Base-by-base conservation (phyloP, 2,329 filamentous ascomycete genomes). In the Trichoderma sp. region DNA sequence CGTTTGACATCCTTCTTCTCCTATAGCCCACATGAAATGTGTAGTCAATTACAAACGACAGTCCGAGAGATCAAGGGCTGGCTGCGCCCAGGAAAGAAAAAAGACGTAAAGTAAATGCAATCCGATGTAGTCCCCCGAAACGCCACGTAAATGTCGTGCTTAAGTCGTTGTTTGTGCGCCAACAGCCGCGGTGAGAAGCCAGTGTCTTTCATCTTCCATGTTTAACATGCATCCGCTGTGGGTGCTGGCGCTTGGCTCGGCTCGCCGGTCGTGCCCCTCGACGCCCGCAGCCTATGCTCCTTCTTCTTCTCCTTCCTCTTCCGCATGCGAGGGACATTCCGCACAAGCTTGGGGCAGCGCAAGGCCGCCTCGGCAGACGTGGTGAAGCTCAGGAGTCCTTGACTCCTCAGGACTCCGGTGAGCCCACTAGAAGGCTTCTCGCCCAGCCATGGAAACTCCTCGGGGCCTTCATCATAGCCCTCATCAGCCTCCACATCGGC, bases 401-500 rank as follows among this genome's bases (percentile, higher is more conserved):
- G 61, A 14, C 17, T 70, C 47, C 63, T 69, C 44, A 72, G 58
- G 14, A 65, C 67, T 5, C 66, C 68, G 2, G 70, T 24, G 2
- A 65, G 55, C 5, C 64, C 62, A 28, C 66, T 39, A 21, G 66
- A 66, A 7, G 58, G 51, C 26, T 68, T 63, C 24, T 68, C 65
- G 41, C 70, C 68, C 30, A 74, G 63, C 72, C 72, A 75, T 15
- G 68, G 63, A 34, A 71, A 68, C 44, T 74, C 71, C 10, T 72
- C 72, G 0, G 68, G 66, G 0, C 69, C 68, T 47, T 73, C 73
- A 56, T 67, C 71, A 50, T 69, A 73, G 43, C 72, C 72, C 54
- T 75, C 74, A 21, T 75, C 74, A 5, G 71, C 74, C 45, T 75
- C 70, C 3, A 73, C 59, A 41, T 64, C 64, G 17, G n/a, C 44